Base-by-base conservation (phyloP, 306 rosid species). In the Crataegus laevigata region DNA sequence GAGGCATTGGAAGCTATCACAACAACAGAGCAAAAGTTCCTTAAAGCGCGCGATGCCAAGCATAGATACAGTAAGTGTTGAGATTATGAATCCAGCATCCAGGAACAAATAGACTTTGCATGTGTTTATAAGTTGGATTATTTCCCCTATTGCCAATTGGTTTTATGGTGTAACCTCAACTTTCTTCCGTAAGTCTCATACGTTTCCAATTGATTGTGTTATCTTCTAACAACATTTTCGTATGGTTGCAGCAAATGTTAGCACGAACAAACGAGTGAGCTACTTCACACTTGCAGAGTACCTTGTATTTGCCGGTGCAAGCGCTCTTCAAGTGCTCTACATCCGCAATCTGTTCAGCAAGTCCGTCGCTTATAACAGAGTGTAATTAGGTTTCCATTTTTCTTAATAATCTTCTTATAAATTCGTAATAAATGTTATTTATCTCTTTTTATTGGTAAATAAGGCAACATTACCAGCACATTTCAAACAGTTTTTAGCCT, bases 261-360 rank as follows among this genome's bases (percentile, higher is more conserved):
- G 77, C 77, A 74, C 77, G 11, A 74, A 45, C 3, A 74, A 74
- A 61, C 69, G 77, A 6, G 60, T 74, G 32, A 61, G 61, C 69
- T 74, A 74, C 60, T 74, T 74, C 15, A 74, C 77, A 12, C 59
- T 62, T 19, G 47, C 60, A 61, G 77, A 74, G 61, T 74, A 74
- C 77, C 13, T 74, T 26, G 32, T 74, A 3, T 61, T 74, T 29
- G 69, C 61, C 14, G 69, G n/a, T 61, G 61, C 77, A 62, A 74
- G 69, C 15, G 61, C 69, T 61, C 69, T 73, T 61, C 77, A 74
- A 74, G 77, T 74, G 69, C 45, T 74, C 25, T 61, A 74, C 47
- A 74, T 74, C 45, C 77, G 69, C 61, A 74, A 61, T 13, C 21
- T 74, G 32, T 73, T 73, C 29, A 73, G 77, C 69, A 42, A 73